phyloP scores from a whole-genome alignment of 495 filamentous ascomycete species.

The Amorphotheca resinae region DNA sequence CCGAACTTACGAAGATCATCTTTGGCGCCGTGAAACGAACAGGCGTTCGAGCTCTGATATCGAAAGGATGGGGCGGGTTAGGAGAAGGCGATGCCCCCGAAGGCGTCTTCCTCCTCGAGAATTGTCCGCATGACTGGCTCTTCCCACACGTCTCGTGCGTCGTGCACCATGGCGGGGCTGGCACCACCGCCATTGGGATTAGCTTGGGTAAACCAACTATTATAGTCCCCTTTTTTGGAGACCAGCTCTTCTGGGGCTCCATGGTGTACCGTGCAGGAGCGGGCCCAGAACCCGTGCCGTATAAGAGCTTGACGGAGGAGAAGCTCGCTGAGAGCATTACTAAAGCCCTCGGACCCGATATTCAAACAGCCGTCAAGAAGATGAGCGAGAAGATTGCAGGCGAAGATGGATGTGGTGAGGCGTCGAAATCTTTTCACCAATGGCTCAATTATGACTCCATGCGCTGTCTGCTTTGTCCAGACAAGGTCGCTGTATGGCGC shows the following conservation, averaged over 20 bases:
- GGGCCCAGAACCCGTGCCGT: conserved; percentile 60
- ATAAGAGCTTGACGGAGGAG: conserved; percentile 53
- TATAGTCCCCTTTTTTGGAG: conserved; percentile 75
- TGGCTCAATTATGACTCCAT: conserved; percentile 14
- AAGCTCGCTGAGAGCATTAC: conserved; percentile 59
- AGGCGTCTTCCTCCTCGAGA: conserved; percentile 53
- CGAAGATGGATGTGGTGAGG: conserved; percentile 11
- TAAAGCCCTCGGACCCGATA: conserved; percentile 47
- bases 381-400: conserved; percentile 15
- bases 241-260: conserved; percentile 73
- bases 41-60: conserved; percentile 62
- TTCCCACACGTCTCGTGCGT: conserved; percentile 64
- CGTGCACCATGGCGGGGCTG: conserved; percentile 73
- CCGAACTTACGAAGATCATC: conserved; percentile 49
- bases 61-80: conserved; percentile 69
- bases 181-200: conserved; percentile 67
- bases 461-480: conserved; percentile 19
- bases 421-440: conserved; percentile 12
- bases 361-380: conserved; percentile 36
- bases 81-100: conserved; percentile 48
- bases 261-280: conserved; percentile 62
- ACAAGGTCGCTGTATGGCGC: conserved; percentile 15
- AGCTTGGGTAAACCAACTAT: conserved; percentile 56
- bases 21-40: conserved; percentile 51
- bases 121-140: conserved; percentile 68